Evolutionary conservation across 2,329 filamentous ascomycete genomes (phyloP), one percentile per base, ranked within the genome.

Genomic region (Talaromyces albobiverticillius): DNA sequence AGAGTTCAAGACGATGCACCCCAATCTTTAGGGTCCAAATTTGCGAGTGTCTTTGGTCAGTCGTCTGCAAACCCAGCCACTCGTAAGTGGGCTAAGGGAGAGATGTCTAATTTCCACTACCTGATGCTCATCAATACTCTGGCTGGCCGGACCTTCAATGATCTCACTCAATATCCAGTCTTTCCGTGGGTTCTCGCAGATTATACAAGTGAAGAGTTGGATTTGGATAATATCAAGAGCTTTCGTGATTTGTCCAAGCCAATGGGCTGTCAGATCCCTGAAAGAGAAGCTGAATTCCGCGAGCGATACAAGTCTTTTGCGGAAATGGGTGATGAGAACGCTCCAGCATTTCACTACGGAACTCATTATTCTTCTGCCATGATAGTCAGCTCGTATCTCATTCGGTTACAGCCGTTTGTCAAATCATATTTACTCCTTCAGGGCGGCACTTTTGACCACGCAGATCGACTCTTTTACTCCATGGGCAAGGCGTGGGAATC

Each of bases 291-390:
- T 0, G 89, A 91, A 6, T 95, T 94, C 64, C 82, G 84, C 49
- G 89, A 95, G 63, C 84, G 91, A 26, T 97, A 96, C 69, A 85
- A 86, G 61, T 89, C 90, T 14, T 87, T 99, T 68, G 87, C 87
- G 1, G 94, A 97, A 67, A 95, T 99, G 79, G 90, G 87, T 7
- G 92, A 96, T 60, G 74, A 78, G 40, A 80, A 79, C 54, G 79
- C 81, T 43, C 87, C 89, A 0, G 89, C 94, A 0, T 99, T 96
- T 68, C 94, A 99, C 68, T 99, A 97, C 62, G 94, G 94, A 16
- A 99, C 95, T 0, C 95, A 99, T 69, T 99, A 99, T 70, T 97
- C 94, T 1, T 97, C 94, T 2, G 94, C 94, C 7, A 99, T 97
- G 94, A 96, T 96, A 56, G 94, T 99, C 6, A 91, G 91, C 11